Evolutionary conservation across 2,329 filamentous ascomycete species (phyloP).

Genomic region (Septoria petroselini): DNA sequence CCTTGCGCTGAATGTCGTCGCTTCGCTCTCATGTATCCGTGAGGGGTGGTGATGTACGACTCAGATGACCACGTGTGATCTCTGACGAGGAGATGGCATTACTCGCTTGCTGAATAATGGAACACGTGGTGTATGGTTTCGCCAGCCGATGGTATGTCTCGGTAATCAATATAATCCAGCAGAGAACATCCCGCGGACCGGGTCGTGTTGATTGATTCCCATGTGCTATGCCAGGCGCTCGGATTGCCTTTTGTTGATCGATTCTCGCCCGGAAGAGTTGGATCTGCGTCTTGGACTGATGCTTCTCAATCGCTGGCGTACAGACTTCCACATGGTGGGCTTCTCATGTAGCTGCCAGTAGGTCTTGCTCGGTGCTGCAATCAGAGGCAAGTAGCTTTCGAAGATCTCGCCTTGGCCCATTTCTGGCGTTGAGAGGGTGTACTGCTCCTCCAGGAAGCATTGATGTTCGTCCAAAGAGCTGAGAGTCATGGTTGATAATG

Average conservation of each 20-base stretch:
- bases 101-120: too few species aligned
- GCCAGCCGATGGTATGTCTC: neutral
- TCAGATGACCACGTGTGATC: too few species aligned
- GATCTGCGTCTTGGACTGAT: constrained; percentile 10
- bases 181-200: neutral
- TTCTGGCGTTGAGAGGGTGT: constrained; percentile 12
- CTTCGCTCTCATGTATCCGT: too few species aligned
- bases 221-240: constrained; percentile 4
- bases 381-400: constrained; percentile 9
- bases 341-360: constrained; percentile 9
- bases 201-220: neutral
- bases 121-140: too few species aligned
- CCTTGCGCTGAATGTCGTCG: too few species aligned
- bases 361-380: constrained; percentile 2
- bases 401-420: constrained; percentile 4
- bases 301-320: constrained; percentile 12
- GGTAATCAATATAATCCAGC: neutral
- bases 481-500: constrained; percentile 6
- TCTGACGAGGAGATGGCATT: too few species aligned
- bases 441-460: constrained; percentile 19
- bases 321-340: constrained; percentile 14
- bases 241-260: constrained; percentile 7
- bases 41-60: too few species aligned
- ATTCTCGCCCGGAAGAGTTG: constrained; percentile 4
- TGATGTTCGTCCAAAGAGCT: constrained; percentile 18